A percentile compares a stretch with the other conserved stretches of the same genome.
These are phyloP conservation scores for Hypoxylon lienhwacheense DNA, from an alignment of 495 filamentous ascomycete species.

Conservation along the genomic window DNA sequence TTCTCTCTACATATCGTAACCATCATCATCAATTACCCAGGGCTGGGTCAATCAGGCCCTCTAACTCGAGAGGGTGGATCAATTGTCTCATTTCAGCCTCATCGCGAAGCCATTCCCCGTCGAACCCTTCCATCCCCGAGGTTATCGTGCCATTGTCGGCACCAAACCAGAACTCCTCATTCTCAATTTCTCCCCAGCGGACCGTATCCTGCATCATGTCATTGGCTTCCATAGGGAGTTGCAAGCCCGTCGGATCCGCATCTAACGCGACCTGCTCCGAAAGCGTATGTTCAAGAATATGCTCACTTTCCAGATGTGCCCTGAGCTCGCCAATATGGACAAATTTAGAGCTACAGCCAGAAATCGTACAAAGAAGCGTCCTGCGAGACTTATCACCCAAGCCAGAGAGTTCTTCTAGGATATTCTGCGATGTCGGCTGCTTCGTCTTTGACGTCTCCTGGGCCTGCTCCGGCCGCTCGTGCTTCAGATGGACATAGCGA, in stretches of 20 bases:
- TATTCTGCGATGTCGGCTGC: slow-evolving; percentile 39
- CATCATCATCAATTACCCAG: slow-evolving; percentile 5
- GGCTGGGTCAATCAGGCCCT: slow-evolving; percentile 31
- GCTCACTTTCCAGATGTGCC: slow-evolving; percentile 58
- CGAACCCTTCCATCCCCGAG: neutral
- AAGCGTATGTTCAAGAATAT: slow-evolving; percentile 30
- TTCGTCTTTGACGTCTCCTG: slow-evolving; percentile 38
- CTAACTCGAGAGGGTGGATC: slow-evolving; percentile 19
- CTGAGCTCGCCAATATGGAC: slow-evolving; percentile 67
- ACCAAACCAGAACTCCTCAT: slow-evolving; percentile 51
- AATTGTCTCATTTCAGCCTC: slow-evolving; percentile 31
- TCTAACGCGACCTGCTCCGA: slow-evolving; percentile 24
- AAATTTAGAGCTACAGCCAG: slow-evolving; percentile 62
- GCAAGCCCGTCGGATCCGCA: neutral
- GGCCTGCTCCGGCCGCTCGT: slow-evolving; percentile 47
- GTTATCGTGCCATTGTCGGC: neutral
- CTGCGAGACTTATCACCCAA: slow-evolving; percentile 58
- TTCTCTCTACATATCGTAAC: neutral
- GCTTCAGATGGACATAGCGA: slow-evolving; percentile 70
- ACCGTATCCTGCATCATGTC: slow-evolving; percentile 2
- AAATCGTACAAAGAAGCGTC: slow-evolving; percentile 58
- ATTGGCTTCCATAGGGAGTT: slow-evolving; percentile 17
- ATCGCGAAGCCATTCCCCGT: slow-evolving; percentile 25
- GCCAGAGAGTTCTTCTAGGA: slow-evolving; percentile 58
- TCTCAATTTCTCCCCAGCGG: slow-evolving; percentile 18